Percentiles rank a stretch among this genome's conserved stretches.
These are phyloP conservation scores for Clonostachys rosea DNA, from an alignment of 2,329 filamentous ascomycete genomes.

Conservation along the genomic window DNA sequence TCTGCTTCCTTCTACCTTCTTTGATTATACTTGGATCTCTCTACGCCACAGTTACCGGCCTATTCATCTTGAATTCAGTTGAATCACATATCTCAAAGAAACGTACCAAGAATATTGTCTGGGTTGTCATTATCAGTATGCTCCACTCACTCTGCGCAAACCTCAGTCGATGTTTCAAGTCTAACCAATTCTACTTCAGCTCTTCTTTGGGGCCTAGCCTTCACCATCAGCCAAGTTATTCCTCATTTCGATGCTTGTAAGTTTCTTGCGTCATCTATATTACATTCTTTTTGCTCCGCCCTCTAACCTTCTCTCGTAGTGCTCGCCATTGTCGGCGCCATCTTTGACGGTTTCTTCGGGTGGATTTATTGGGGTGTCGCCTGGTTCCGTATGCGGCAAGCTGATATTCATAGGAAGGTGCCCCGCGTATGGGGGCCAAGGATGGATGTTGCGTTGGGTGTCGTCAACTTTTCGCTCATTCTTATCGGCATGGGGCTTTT, in stretches of 20 bases:
- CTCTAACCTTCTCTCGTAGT: background rate
- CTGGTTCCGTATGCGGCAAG: slow-evolving; percentile 2
- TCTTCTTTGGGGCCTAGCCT: slow-evolving; percentile 2
- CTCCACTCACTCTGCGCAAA: no score
- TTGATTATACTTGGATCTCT: slow-evolving; percentile 2
- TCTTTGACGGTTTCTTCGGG: slow-evolving; percentile 3
- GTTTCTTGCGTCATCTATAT: background rate
- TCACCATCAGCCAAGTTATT: background rate
- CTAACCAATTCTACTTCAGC: background rate
- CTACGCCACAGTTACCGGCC: slow-evolving; percentile 2
- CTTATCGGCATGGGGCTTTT: background rate
- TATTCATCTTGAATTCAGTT: background rate
- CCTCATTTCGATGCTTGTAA: no score
- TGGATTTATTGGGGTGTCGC: slow-evolving; percentile 1
- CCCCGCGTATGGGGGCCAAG: background rate
- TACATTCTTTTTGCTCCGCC: slow-evolving; percentile 2
- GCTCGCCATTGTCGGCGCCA: slow-evolving; percentile 2
- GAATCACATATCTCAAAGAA: no score
- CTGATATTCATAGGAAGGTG: background rate
- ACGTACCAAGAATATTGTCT: no score
- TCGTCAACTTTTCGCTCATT: background rate
- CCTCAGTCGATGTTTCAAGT: no score
- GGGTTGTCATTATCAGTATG: no score
- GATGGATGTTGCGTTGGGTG: background rate
- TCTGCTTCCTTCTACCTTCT: slow-evolving; percentile 1